Evolutionary conservation across 2,329 filamentous ascomycete genomes (phyloP).

Genomic region (Pseudodiploospora longispora): DNA sequence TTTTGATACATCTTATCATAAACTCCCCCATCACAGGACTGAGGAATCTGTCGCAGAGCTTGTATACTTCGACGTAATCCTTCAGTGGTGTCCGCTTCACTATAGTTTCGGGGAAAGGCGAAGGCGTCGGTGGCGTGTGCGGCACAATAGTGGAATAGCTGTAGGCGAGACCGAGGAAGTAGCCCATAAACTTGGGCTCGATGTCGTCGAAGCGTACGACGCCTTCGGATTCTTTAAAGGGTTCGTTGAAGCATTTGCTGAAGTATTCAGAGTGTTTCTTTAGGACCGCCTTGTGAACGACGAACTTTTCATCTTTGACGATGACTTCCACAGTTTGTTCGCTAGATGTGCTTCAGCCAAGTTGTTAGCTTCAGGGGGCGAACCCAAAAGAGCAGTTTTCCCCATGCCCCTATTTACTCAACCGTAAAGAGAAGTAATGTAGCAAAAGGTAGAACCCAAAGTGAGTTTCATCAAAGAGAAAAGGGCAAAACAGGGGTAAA

Average conservation of each 20-base stretch:
- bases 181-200: conserved; percentile 23
- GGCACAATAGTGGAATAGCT: conserved; percentile 25
- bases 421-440: no score
- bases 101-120: conserved; percentile 17
- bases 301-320: conserved; percentile 21
- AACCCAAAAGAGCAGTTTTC: no score
- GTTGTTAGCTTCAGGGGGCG: not conserved
- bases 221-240: conserved; percentile 20
- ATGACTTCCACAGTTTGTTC: conserved; percentile 23
- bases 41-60: conserved; percentile 28
- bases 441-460: no score
- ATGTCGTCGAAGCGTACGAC: conserved; percentile 23
- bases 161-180: conserved; percentile 27
- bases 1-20: conserved; percentile 21
- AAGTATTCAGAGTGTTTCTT: conserved; percentile 27
- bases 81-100: conserved; percentile 19
- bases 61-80: conserved; percentile 28
- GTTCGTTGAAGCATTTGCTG: conserved; percentile 17
- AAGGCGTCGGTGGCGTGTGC: conserved; percentile 16
- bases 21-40: conserved; percentile 21
- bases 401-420: no score
- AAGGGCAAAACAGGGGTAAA: no score
- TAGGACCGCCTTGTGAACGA: conserved; percentile 22
- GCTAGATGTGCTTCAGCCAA: conserved; percentile 14
- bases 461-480: no score